A percentile compares a stretch with the other conserved stretches of the same genome.
phyloP scores from a whole-genome alignment of 2,329 filamentous ascomycete genomes.

The Arthroderma sp. region DNA sequence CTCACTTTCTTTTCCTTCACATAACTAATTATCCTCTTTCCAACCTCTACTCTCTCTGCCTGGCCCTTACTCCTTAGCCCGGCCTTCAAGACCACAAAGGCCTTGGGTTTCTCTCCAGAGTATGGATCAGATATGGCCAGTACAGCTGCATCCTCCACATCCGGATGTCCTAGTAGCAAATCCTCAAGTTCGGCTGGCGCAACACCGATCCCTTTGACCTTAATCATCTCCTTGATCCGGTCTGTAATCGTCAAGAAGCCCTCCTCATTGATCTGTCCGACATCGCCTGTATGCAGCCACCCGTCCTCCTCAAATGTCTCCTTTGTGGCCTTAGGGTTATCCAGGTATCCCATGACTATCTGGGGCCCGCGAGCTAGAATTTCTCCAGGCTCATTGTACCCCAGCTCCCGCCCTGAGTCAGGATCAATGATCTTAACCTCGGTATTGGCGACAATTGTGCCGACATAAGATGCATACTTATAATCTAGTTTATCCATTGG shows the following conservation, averaged over 20 bases:
- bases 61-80: conserved; percentile 3
- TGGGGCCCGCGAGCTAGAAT: conserved; percentile 61
- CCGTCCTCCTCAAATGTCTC: conserved; percentile 50
- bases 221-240: conserved; percentile 56
- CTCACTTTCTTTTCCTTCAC: conserved; percentile 54
- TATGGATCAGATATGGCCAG: conserved; percentile 48
- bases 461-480: conserved; percentile 38
- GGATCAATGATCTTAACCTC: conserved; percentile 52
- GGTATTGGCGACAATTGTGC: conserved; percentile 56
- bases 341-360: conserved; percentile 66
- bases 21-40: conserved; percentile 42
- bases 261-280: conserved; percentile 47
- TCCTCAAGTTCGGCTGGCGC: conserved; percentile 49
- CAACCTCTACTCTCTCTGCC: conserved; percentile 19
- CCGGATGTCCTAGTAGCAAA: conserved; percentile 41
- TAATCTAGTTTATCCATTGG: neutral
- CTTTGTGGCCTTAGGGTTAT: conserved; percentile 52
- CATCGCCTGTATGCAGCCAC: conserved; percentile 61
- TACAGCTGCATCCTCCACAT: conserved; percentile 53
- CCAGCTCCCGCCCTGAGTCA: conserved; percentile 36
- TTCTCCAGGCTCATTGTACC: conserved; percentile 49
- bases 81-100: conserved; percentile 40
- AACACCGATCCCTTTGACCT: conserved; percentile 50
- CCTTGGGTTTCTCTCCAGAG: conserved; percentile 44
- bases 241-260: conserved; percentile 56